Conservation (phyloP, 1,139 yeast species). For the Nadsonia starkeyi-henricii region DNA sequence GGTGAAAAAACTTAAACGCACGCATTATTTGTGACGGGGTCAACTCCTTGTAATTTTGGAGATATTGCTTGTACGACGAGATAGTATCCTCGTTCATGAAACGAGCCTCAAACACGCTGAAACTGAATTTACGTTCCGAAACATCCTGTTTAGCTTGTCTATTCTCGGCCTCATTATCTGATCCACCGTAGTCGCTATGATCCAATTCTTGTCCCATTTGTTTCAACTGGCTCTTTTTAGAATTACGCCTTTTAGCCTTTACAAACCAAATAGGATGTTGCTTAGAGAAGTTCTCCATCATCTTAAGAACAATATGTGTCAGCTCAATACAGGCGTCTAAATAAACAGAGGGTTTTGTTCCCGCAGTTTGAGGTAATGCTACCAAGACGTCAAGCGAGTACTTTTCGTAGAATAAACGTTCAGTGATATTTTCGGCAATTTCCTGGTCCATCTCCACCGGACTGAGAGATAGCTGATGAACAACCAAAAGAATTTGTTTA, state of each 20-base stretch:
- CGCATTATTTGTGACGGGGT: constrained; percentile 45
- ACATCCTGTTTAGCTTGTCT: constrained; percentile 24
- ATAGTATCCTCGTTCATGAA: constrained; percentile 30
- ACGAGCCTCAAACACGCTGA: constrained; percentile 25
- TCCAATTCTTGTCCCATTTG: constrained; percentile 16
- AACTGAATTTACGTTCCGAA: constrained; percentile 41
- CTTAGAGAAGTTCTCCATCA: constrained; percentile 52
- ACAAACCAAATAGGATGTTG: constrained; percentile 48
- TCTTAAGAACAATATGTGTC: constrained; percentile 50
- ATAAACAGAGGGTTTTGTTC: constrained; percentile 50
- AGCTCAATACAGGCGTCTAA: constrained; percentile 51
- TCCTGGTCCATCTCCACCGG: constrained; percentile 29
- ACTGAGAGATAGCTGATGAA: constrained; percentile 35
- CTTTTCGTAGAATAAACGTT: constrained; percentile 50
- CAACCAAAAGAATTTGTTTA: constrained; percentile 45
- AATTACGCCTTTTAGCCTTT: constrained; percentile 32
- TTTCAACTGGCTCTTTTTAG: constrained; percentile 19
- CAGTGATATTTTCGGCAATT: constrained; percentile 36
- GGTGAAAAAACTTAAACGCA: constrained; percentile 57
- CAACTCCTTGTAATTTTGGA: constrained; percentile 48
- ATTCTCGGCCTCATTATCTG: constrained; percentile 27
- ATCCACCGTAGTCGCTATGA: constrained; percentile 31
- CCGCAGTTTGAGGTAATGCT: constrained; percentile 50
- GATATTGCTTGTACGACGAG: constrained; percentile 38
- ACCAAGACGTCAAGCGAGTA: constrained; percentile 47